A percentile compares a stretch with the other conserved stretches of the same genome.
These are phyloP conservation scores for Leccinum pachyderme DNA, from an alignment of 1,284 basidiomycete genomes.

Conservation along the genomic window DNA sequence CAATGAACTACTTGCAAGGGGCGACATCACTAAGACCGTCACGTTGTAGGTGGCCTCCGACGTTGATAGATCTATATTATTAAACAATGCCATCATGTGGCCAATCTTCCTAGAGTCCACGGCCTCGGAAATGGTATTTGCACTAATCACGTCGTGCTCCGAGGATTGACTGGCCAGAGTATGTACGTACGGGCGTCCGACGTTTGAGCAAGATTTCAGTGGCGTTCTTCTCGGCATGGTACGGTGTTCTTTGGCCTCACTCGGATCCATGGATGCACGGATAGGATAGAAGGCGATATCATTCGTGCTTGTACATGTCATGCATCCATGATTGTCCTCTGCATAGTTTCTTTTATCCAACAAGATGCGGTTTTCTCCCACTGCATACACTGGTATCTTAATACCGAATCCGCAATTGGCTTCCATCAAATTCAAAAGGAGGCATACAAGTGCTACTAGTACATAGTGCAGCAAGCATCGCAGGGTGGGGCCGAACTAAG, in stretches of 20 bases:
- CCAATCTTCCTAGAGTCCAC: too few species aligned
- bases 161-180: background rate
- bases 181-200: too few species aligned
- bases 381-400: background rate
- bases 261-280: too few species aligned
- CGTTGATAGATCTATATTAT: constrained; percentile 3
- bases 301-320: background rate
- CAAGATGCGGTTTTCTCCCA: too few species aligned
- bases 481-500: background rate
- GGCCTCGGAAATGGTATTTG: background rate
- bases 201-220: too few species aligned
- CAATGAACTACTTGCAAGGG: constrained; percentile 2
- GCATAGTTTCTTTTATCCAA: background rate
- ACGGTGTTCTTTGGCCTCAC: too few species aligned
- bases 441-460: too few species aligned
- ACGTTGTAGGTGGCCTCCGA: background rate
- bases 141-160: background rate
- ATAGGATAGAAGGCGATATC: background rate
- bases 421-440: too few species aligned
- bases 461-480: too few species aligned
- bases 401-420: too few species aligned
- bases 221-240: too few species aligned
- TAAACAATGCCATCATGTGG: background rate
- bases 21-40: background rate
- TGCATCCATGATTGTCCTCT: background rate